These are phyloP conservation scores for Sphaceloma murrayae DNA, from an alignment of 2,329 filamentous ascomycete species.

Conservation along the genomic window DNA sequence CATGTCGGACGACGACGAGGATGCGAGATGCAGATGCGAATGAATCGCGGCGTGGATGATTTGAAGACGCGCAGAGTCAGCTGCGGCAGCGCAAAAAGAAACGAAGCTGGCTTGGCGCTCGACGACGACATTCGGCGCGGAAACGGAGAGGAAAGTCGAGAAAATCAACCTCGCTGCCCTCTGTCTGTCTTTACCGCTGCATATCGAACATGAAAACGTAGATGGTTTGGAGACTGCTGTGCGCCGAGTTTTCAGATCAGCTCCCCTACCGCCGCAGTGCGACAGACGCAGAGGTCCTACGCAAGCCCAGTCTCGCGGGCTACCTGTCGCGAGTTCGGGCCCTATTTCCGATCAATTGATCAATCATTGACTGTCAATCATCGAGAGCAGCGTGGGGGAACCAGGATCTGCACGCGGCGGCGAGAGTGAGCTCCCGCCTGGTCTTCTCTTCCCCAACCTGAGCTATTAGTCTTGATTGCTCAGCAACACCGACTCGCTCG, in stretches of 20 bases:
- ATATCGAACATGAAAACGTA: too few species aligned
- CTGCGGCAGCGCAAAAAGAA: conserved; percentile 11
- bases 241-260: too few species aligned
- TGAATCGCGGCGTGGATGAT: conserved; percentile 11
- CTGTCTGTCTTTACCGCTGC: too few species aligned
- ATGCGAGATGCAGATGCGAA: background rate
- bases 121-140: conserved; percentile 8
- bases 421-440: too few species aligned
- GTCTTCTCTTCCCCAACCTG: too few species aligned
- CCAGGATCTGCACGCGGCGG: conserved; percentile 11
- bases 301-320: conserved; percentile 7
- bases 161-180: too few species aligned
- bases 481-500: background rate
- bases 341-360: conserved; percentile 9
- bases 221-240: too few species aligned
- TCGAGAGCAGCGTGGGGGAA: conserved; percentile 2
- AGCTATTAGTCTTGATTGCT: too few species aligned
- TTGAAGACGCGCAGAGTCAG: too few species aligned
- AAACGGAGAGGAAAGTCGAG: too few species aligned
- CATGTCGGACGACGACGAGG: too few species aligned
- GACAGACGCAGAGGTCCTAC: conserved; percentile 3
- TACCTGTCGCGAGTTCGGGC: conserved; percentile 9
- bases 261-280: too few species aligned
- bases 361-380: background rate
- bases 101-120: conserved; percentile 1